Base-by-base conservation (phyloP, 805 yeast genomes). In the Schwanniomyces vanrijiae region DNA sequence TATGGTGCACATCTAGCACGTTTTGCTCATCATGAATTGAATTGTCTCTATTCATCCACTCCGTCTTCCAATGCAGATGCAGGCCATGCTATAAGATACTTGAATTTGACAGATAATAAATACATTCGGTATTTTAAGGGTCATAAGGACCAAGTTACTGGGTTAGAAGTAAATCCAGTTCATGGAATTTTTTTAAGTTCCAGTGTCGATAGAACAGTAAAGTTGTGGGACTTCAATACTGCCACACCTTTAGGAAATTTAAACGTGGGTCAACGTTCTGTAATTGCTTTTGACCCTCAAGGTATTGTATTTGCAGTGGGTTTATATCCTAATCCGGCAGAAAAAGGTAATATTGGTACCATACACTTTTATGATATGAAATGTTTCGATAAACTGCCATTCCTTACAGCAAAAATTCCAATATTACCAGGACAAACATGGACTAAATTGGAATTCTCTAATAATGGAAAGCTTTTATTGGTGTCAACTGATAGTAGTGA, bases 1-100 rank as follows among this genome's bases (percentile, higher is more conserved):
- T 94, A 94, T 57, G 99, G 99, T 0, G 88, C 90, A 47, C 90
- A 89, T 59, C 67, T 88, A 33, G 97, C 96, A 2, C 75, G 82
- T 40, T 94, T 94, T 64, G 83, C 96, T 0, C 95, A 86, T 58
- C 76, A 79, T 37, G 83, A 82, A 39, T 75, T 79, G 47, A 83
- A 84, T 55, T 85, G 94, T 58, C 73, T 92, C 13, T 88, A 87
- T 61, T 90, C 95, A 1, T 87, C 96, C 4, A 90, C 98, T 0
- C 75, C 75, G 6, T 45, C 59, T 3, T 58, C 51, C 5, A 55
- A 45, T 20, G 46, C 46, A 4, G 66, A 58, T n/a, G 84, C 81
- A 42, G 91, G 88, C 52, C 82, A 88, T 59, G 81, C 82, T 11
- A 78, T 94, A 21, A 73, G 98, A 53, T 84, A 86, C 58, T 71